A percentile compares a stretch with the other conserved stretches of the same genome.
These are phyloP conservation scores for Euryodendron excelsum DNA, from an alignment of 148 eudicot species.

Conservation along the genomic window DNA sequence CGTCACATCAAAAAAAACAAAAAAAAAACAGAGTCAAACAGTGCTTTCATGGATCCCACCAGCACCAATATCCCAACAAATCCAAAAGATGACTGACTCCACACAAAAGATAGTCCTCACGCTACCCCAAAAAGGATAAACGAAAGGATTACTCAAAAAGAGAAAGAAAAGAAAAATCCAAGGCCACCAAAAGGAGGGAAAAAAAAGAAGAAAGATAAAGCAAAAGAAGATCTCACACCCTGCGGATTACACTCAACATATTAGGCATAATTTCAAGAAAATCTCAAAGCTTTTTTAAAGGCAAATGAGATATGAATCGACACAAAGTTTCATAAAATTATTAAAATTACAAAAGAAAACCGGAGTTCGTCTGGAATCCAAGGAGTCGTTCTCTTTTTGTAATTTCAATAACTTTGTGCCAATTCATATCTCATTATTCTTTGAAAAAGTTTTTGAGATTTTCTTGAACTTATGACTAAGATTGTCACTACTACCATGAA, in stretches of 20 bases:
- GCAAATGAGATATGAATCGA: not conserved
- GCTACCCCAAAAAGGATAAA: constrained; percentile 1
- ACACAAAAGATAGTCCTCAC: constrained; percentile 7
- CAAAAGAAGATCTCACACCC: not conserved
- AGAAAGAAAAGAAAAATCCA: not conserved
- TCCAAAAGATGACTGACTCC: not conserved
- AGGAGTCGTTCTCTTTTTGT: not conserved
- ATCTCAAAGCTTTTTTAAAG: not conserved
- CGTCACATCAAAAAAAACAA: not conserved
- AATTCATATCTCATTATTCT: too few species aligned
- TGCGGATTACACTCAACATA: not conserved
- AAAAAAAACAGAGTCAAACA: not conserved
- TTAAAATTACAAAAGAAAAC: not conserved
- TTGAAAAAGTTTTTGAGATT: too few species aligned
- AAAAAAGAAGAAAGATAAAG: not conserved
- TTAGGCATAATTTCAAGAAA: not conserved
- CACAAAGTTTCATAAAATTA: not conserved
- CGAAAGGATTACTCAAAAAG: not conserved
- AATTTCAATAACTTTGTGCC: too few species aligned
- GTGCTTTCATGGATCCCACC: constrained; percentile 20
- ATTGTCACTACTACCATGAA: not conserved
- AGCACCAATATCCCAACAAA: constrained; percentile 10
- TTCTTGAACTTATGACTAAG: not conserved
- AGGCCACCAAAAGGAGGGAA: not conserved
- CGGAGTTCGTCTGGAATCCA: not conserved